Evolutionary conservation across 805 yeast species (phyloP).

Genomic region (Vanderwaltozyma yarrowii): DNA sequence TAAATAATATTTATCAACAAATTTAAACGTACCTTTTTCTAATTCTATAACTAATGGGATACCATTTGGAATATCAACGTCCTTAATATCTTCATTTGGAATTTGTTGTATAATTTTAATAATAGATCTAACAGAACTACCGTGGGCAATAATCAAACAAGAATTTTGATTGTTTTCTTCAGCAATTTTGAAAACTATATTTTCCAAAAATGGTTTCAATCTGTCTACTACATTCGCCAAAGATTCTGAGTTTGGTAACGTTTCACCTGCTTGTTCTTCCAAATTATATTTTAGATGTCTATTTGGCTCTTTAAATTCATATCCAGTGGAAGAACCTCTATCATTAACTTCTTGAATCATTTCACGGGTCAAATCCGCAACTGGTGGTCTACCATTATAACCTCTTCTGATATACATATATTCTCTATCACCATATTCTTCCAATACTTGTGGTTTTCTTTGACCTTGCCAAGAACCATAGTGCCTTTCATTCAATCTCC

Average conservation of each 20-base stretch:
- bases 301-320: constrained; percentile 30
- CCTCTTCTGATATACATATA: constrained; percentile 77
- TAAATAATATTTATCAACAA: constrained; percentile 50
- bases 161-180: constrained; percentile 42
- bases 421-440: constrained; percentile 58
- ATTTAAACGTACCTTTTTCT: constrained; percentile 36
- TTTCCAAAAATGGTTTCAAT: constrained; percentile 48
- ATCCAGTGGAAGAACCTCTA: constrained; percentile 24
- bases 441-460: constrained; percentile 55
- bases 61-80: constrained; percentile 74
- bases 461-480: constrained; percentile 77
- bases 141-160: constrained; percentile 68
- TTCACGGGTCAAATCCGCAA: constrained; percentile 26
- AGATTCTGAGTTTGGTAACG: constrained; percentile 63
- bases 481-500: constrained; percentile 80
- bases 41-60: constrained; percentile 65
- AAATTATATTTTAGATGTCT: constrained; percentile 24
- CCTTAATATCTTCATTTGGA: constrained; percentile 58
- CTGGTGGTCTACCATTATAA: constrained; percentile 61
- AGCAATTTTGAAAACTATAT: constrained; percentile 36
- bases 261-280: constrained; percentile 31
- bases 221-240: constrained; percentile 61
- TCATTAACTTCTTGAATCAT: constrained; percentile 33
- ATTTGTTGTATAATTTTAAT: constrained; percentile 58
- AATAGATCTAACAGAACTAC: constrained; percentile 69